phyloP scores from a whole-genome alignment of 192 early-diverging fungal genomes.

The Podochytrium sp. region DNA sequence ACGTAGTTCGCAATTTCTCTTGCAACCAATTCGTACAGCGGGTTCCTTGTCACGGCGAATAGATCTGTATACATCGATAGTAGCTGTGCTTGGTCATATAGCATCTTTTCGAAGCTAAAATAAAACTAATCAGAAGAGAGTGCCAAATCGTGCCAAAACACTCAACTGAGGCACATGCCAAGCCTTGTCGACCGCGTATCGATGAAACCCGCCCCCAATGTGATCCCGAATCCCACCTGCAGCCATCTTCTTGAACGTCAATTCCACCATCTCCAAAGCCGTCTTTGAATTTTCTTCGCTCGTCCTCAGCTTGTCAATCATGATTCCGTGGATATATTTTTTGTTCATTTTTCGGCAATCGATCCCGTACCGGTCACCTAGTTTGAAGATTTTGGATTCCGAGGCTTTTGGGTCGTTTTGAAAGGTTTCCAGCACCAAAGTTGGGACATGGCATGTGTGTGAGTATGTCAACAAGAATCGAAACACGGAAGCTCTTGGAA shows the following conservation, averaged over 20 bases:
- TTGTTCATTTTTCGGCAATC: not conserved
- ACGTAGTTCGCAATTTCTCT: conserved; percentile 62
- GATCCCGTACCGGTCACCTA: conserved; percentile 11
- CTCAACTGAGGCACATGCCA: conserved; percentile 65
- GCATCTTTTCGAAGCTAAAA: conserved; percentile 68
- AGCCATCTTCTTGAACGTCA: conserved; percentile 37
- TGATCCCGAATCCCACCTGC: conserved; percentile 47
- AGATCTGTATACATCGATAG: conserved; percentile 47
- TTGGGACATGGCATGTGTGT: conserved; percentile 54
- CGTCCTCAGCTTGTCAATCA: conserved; percentile 11
- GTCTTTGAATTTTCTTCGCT: not conserved
- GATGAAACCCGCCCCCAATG: conserved; percentile 45
- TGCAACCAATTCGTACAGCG: conserved; percentile 39
- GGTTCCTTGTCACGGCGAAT: conserved; percentile 52
- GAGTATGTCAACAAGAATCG: conserved; percentile 33
- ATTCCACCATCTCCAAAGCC: conserved; percentile 43
- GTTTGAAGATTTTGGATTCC: no score
- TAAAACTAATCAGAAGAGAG: not conserved
- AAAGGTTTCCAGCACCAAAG: conserved; percentile 26
- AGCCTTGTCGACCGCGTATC: conserved; percentile 39
- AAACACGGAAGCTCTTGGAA: not conserved
- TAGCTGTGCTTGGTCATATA: conserved; percentile 73
- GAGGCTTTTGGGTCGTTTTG: no score
- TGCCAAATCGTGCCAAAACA: no score
- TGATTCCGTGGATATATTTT: not conserved